Evolutionary conservation across 23 red algal genomes (phyloP), one percentile per base, ranked within the genome.

Genomic region (Gracilaria domingensis): DNA sequence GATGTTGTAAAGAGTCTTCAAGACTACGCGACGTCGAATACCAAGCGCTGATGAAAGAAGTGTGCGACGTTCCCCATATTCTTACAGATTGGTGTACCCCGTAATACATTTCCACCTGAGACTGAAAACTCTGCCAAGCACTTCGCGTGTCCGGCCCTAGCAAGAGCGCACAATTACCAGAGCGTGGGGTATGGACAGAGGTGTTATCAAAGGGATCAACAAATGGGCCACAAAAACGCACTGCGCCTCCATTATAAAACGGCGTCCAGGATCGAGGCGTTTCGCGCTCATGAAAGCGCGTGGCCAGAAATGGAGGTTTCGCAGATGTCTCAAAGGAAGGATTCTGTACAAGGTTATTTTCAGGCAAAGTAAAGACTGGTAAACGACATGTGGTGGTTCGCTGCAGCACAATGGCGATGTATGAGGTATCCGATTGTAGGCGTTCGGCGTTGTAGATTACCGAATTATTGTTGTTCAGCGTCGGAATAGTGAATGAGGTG

Each of bases 201-300:
- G 20, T 23, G 18, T 23, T 73, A 24, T 73, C 67, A 24, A 5
- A 37, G 21, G 67, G 67, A 24, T 73, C 67, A 37, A 51, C 21
- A 25, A 85, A 65, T 11, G 66, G 49, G 7, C 90, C 90, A 49
- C 90, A 93, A 12, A 75, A 53, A 29, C 90, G 90, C 24, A 51
- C 49, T 37, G 80, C 80, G 23, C 59, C 64, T 77, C 90, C 90
- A 61, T 93, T 86, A 65, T 93, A 93, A 85, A 93, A 93, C 20
- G 79, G 90, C 5, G 79, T 93, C 90, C 90, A 93, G 12, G 55
- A 40, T 3, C 83, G 83, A 34, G 83, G 83, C 28, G 65, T 72
- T 50, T 71, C 48, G 26, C 39, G 83, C n/a, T 53, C 36, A 36
- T 75, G 65, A 32, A 65, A 66, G 12, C 83, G 30, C 28, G 83